Base-by-base conservation (phyloP, 805 yeast species). In the Cyberlindnera subsufficiens region DNA sequence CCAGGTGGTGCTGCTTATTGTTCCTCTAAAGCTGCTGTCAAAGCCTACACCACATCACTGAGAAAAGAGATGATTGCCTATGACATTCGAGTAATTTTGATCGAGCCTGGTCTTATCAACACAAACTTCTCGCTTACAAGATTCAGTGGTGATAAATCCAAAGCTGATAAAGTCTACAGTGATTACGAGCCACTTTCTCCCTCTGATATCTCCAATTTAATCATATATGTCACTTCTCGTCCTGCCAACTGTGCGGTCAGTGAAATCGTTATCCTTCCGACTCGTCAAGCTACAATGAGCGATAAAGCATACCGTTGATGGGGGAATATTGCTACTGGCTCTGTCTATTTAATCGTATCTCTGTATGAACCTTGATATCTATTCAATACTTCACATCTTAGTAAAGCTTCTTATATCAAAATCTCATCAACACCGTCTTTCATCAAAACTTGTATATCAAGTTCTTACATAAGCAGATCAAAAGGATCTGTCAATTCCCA, bases 241-340 rank as follows among this genome's bases (percentile, higher is more conserved):
- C 72, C 71, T 47, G 66, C 65, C 42, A 78, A 77, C 52, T 75
- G 80, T 2, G 83, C 79, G 1, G 63, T 79, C 53, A 82, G 85
- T 5, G 95, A 89, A 57, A 75, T 88, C 9, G 71, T 89, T 57
- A 80, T 91, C n/a, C 83, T 89, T 63, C 87, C 96, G 13, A 77
- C 82, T 37, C 81, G 86, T 67, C 97, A 90, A 69, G 96, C 93
- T 3, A 74, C 87, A 3, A 52, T 53, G 58, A 54, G 56, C 32
- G 58, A 54, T 30, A 53, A 49, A 31, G 59, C 58, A 1, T 54
- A 53, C 35, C 35, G 35, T 15, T 32, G 35, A 32, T 11, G 3
- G 33, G 33, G 42, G 39, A 19, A 46, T 16, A 40, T 5, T 4
- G 7, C 30, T 3, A 30, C 14, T 30, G 4, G 14, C 14, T 15